Evolutionary conservation across 345 rosid genomes (phyloP).

Genomic region (Gossypium australe): DNA sequence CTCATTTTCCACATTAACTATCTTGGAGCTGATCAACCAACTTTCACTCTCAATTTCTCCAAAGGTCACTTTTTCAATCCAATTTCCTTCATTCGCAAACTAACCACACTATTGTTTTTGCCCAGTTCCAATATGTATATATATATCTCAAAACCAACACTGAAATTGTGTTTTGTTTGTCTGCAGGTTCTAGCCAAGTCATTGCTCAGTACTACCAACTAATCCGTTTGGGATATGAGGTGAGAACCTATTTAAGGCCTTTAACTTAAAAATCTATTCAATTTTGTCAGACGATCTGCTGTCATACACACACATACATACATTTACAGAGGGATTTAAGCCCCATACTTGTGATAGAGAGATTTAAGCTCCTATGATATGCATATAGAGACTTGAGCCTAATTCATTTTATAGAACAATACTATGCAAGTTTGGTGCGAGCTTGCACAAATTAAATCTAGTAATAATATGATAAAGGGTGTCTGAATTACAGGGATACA

Average conservation of each 20-base stretch:
- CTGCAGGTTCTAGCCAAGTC: conserved; percentile 65
- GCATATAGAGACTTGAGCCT: too few species aligned
- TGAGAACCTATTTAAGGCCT: not conserved
- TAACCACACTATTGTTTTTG: too few species aligned
- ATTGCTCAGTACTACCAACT: conserved; percentile 91
- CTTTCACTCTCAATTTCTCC: conserved; percentile 95
- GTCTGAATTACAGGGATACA: conserved; percentile 52
- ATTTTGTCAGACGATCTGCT: too few species aligned
- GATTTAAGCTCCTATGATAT: too few species aligned
- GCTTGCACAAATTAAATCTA: not conserved
- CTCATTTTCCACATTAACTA: conserved; percentile 92
- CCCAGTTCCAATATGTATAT: too few species aligned
- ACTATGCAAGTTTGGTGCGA: too few species aligned
- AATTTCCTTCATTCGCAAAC: too few species aligned
- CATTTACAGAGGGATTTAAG: too few species aligned
- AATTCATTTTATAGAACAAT: too few species aligned
- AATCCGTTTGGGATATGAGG: conserved; percentile 77
- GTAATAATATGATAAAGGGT: not conserved
- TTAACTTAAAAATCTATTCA: too few species aligned
- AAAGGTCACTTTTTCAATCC: conserved; percentile 33
- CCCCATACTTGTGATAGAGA: too few species aligned
- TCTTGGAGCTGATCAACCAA: conserved; percentile 92
- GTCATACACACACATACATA: too few species aligned
- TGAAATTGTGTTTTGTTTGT: not conserved
- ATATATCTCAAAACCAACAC: not conserved